Conservation (phyloP, 2,329 filamentous ascomycete species). For the Basipetospora chlamydospora region DNA sequence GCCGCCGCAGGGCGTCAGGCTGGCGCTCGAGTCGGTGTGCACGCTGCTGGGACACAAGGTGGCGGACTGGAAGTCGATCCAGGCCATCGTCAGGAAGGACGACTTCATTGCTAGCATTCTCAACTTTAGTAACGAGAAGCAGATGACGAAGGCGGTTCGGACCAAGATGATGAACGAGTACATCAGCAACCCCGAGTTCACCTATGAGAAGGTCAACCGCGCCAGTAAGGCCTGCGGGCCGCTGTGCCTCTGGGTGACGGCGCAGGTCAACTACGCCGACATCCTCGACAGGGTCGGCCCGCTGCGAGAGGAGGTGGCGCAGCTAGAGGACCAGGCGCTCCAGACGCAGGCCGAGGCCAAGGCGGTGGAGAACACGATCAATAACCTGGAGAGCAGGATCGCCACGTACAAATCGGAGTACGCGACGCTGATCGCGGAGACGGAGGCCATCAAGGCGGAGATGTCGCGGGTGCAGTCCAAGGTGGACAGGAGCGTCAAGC, state of each 20-base stretch:
- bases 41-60: constrained; percentile 84
- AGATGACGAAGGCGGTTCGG: constrained; percentile 76
- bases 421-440: constrained; percentile 88
- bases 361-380: constrained; percentile 79
- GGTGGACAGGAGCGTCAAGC: constrained; percentile 85
- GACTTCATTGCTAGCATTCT: constrained; percentile 98
- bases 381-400: constrained; percentile 75
- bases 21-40: constrained; percentile 93
- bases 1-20: constrained; percentile 76
- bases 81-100: constrained; percentile 75
- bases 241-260: constrained; percentile 90
- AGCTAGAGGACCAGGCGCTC: constrained; percentile 76
- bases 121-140: constrained; percentile 86
- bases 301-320: constrained; percentile 73
- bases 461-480: constrained; percentile 97
- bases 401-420: constrained; percentile 94
- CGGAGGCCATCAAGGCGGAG: constrained; percentile 90
- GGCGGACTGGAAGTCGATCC: constrained; percentile 81
- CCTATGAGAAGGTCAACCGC: constrained; percentile 88
- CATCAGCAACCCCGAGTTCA: constrained; percentile 86
- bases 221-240: constrained; percentile 95
- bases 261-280: constrained; percentile 95
- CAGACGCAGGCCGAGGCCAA: constrained; percentile 89
- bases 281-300: constrained; percentile 91
- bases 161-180: constrained; percentile 88